Base-by-base conservation (phyloP, 495 filamentous ascomycete species). In the Annulohypoxylon maeteangense region DNA sequence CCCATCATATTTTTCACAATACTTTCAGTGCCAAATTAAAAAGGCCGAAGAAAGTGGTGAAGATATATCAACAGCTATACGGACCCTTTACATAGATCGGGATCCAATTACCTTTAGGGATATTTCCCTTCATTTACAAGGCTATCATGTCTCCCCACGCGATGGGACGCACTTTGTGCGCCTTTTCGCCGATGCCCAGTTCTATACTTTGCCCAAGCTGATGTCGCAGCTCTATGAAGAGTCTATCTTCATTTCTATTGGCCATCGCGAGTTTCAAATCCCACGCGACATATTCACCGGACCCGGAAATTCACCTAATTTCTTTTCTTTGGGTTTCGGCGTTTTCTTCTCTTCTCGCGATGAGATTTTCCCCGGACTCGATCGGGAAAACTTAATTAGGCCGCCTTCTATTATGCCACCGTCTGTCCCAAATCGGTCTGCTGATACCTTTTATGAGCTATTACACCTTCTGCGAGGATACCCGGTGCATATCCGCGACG, bases 1-100 rank as follows among this genome's bases (percentile, higher is more conserved):
- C 81, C 95, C 95, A 74, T 98, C 95, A 67, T 99, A 98, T 79
- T 98, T 99, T 79, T 97, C 95, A 20, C 90, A 91, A 68, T 98
- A 94, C 81, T 99, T 99, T 82, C 88, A 89, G 62, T 90, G 92
- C 68, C 94, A 98, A 80, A 77, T 99, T 16, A 86, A 86, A 55
- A 78, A 80, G 61, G 85, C 87, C 50, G 83, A 87, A 61, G 85
- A 84, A n/a, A 80, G 85, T 65, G 86, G 86, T 65, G 83, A 87
- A 62, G 85, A 87, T 65, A 47, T 85, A 47, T 74, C 71, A 1
- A 74, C 75, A 29, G 75, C 81, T 14, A 83, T 87, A 62, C 78
- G 83, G 38, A 97, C 95, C 4, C 86, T 98, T 20, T 98, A 96
- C 79, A 98, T 99, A 77, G 95, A 99, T 81, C 89, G 95, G 40